Conservation (phyloP, 2,329 filamentous ascomycete species). For the Microascus cirrosus region DNA sequence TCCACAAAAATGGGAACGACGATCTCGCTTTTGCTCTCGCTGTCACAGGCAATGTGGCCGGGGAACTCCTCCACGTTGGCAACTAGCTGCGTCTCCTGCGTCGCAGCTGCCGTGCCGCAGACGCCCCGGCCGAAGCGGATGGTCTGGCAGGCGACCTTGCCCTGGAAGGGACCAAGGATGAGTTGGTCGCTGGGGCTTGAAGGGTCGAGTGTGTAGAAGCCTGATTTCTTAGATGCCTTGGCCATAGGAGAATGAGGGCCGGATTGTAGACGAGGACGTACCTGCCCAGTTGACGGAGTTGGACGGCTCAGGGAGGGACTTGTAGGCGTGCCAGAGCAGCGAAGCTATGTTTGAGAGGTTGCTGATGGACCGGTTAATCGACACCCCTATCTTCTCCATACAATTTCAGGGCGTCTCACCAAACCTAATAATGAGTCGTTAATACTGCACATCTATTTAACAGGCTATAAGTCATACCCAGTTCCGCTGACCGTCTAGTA, state of each 20-base stretch:
- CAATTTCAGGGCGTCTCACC: neutral
- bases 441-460: neutral
- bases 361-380: constrained; percentile 24
- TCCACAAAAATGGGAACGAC: constrained; percentile 58
- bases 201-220: constrained; percentile 62
- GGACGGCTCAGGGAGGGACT: constrained; percentile 57
- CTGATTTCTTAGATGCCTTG: constrained; percentile 21
- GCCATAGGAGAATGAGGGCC: neutral
- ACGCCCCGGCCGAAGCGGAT: constrained; percentile 66
- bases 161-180: constrained; percentile 71
- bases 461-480: constrained; percentile 45
- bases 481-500: constrained; percentile 65
- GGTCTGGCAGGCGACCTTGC: constrained; percentile 69
- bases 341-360: constrained; percentile 69
- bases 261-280: constrained; percentile 16
- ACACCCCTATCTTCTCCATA: neutral
- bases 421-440: neutral
- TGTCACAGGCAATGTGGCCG: constrained; percentile 75
- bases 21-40: constrained; percentile 65
- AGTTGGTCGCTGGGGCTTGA: constrained; percentile 34
- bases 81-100: constrained; percentile 51
- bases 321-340: constrained; percentile 69
- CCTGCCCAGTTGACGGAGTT: constrained; percentile 67
- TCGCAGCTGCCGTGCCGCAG: constrained; percentile 58
- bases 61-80: constrained; percentile 63